Evolutionary conservation across 805 yeast genomes (phyloP), one percentile per base, ranked within the genome.

Genomic region (Starmerella apis): DNA sequence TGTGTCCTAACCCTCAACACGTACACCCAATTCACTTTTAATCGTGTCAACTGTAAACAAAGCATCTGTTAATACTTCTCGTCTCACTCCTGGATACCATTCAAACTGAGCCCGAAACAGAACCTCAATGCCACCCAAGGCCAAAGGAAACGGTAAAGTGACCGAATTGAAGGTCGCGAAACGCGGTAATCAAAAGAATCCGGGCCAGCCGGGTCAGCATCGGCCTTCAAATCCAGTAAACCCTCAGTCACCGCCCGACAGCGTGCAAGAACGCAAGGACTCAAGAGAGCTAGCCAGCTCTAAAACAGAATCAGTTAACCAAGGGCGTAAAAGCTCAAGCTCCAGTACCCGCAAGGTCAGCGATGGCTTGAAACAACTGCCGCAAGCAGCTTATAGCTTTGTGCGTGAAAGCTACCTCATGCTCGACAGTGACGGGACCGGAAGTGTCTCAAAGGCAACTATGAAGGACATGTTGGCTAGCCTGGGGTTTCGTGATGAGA

Each of bases 351-450:
- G 62, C 28, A 56, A 55, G 46, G 61, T 58, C 14, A 55, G 59
- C 47, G 61, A 56, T 11, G 56, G 58, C 1, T 56, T 59, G 28
- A 56, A 52, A 48, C 61, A 57, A 49, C 52, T 60, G 28, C 52
- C 55, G 13, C 63, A 58, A 8, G 49, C 52, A 2, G 59, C 61
- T 10, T 58, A 58, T 52, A 49, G 56, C 10, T 54, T 58, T 14
- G 56, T 60, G 5, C 58, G 62, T 23, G 63, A 60, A 46, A 50
- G 60, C 37, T 60, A 56, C 43, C 47, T 51, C 20, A 48, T 59
- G 48, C 51, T 60, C 16, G 63, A 60, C 48, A 54, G 55, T 31
- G 61, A 58, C 32, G 57, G 60, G 18, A 25, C 56, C 9, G 63
- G 63, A 16, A 37, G 55, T 13, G 59, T 60, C 2, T 41, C 59